These are phyloP conservation scores for Hymenoscyphus repandus DNA, from an alignment of 2,329 filamentous ascomycete genomes.

Conservation along the genomic window DNA sequence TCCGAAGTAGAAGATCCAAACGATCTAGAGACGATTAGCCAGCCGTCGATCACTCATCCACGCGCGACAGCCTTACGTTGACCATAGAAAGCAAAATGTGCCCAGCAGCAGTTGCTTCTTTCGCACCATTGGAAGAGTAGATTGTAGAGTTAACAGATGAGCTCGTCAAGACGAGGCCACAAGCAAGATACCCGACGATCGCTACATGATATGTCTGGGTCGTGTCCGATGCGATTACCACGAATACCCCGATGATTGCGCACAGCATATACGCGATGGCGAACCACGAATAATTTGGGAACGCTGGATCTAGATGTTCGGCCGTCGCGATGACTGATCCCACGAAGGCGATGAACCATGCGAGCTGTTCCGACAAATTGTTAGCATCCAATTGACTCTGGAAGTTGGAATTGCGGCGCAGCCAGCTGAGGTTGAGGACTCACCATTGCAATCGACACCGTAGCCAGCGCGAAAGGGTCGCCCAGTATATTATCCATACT, in stretches of 20 bases:
- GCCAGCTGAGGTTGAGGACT: conserved; percentile 33
- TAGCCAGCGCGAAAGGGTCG: conserved; percentile 93
- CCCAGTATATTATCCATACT: conserved; percentile 86
- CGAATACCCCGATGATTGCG: conserved; percentile 71
- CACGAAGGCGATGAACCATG: conserved; percentile 91
- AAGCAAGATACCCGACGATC: conserved; percentile 79
- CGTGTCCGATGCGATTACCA: conserved; percentile 79
- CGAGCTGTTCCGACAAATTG: conserved; percentile 57
- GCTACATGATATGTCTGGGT: conserved; percentile 88
- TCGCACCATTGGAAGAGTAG: conserved; percentile 66
- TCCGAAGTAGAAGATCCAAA: conserved; percentile 99
- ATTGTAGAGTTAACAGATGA: conserved; percentile 83
- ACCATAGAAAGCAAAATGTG: conserved; percentile 94
- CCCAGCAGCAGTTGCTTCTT: conserved; percentile 83
- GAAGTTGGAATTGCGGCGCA: background rate
- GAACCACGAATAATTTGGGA: conserved; percentile 93
- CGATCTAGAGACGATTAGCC: conserved; percentile 54
- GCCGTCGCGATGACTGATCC: conserved; percentile 69
- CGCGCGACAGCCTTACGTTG: conserved; percentile 55
- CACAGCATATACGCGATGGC: conserved; percentile 79
- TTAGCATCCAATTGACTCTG: conserved; percentile 23
- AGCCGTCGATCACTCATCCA: background rate
- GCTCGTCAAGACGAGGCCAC: conserved; percentile 78
- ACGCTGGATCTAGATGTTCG: conserved; percentile 45
- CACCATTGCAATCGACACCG: conserved; percentile 86